Evolutionary conservation across 192 early-diverging fungal species (phyloP).

Genomic region (Umbelopsis isabellina): DNA sequence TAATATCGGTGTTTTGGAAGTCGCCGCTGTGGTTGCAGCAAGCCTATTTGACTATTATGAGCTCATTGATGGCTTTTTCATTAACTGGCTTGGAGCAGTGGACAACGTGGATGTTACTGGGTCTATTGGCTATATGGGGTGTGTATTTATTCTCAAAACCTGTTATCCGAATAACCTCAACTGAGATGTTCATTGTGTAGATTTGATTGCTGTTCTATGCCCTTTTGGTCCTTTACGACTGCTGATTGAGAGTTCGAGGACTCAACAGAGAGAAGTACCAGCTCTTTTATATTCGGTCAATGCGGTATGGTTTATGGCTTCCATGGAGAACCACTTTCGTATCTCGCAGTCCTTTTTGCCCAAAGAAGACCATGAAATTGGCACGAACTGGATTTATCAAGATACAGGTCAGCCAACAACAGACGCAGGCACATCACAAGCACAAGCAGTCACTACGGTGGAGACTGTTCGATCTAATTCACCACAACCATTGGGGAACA

Average conservation of each 20-base stretch:
- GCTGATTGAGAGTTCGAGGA: constrained; percentile 75
- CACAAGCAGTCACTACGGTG: background rate
- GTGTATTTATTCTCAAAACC: constrained; percentile 13
- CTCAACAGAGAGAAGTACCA: constrained; percentile 78
- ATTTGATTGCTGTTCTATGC: constrained; percentile 88
- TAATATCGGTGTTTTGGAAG: constrained; percentile 81
- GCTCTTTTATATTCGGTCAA: constrained; percentile 74
- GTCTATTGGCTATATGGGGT: constrained; percentile 83
- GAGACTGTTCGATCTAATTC: background rate
- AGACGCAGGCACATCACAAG: background rate
- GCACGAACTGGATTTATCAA: constrained; percentile 3
- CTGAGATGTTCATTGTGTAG: constrained; percentile 37
- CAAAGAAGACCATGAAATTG: background rate
- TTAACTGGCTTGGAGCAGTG: constrained; percentile 68
- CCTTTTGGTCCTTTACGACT: constrained; percentile 86
- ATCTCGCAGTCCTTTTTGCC: constrained; percentile 25
- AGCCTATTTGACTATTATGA: constrained; percentile 78
- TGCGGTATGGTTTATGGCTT: constrained; percentile 80
- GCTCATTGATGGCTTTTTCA: constrained; percentile 80
- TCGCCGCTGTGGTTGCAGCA: constrained; percentile 80
- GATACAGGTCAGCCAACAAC: background rate
- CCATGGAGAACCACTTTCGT: constrained; percentile 45
- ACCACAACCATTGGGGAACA: background rate
- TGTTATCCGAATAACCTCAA: background rate
- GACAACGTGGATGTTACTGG: constrained; percentile 85